Evolutionary conservation across 108 stramenopile species (phyloP).

Genomic region (Stephanodiscus triporus): DNA sequence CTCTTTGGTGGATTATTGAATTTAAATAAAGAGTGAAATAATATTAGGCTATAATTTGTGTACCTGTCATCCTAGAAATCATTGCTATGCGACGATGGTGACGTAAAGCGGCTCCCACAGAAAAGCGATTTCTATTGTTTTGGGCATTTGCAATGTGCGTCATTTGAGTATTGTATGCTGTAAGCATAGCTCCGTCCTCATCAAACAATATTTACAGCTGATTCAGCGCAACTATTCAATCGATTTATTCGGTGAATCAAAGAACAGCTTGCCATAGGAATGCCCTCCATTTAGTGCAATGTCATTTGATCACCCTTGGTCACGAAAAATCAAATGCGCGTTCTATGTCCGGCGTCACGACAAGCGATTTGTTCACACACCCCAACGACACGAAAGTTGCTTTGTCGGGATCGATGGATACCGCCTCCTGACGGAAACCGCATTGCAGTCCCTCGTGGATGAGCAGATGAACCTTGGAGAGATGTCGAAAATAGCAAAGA

Average conservation of each 20-base stretch:
- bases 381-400: slow-evolving; percentile 66
- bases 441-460: slow-evolving; percentile 82
- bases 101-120: neutral
- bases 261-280: neutral
- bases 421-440: slow-evolving; percentile 84
- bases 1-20: no score
- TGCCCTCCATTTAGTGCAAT: no score
- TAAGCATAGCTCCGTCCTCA: neutral
- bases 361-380: slow-evolving; percentile 72
- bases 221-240: neutral
- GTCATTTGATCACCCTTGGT: neutral
- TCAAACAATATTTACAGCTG: neutral
- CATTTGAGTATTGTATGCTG: neutral
- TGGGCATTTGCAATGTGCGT: neutral
- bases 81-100: neutral
- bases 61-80: neutral
- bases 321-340: slow-evolving; percentile 47
- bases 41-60: neutral
- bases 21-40: neutral
- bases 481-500: neutral
- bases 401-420: slow-evolving; percentile 65
- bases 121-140: no score
- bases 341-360: slow-evolving; percentile 81
- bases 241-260: neutral
- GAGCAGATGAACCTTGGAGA: slow-evolving; percentile 62